Base-by-base conservation (phyloP, 345 rosid species). In the Lenwebbia sp. region DNA sequence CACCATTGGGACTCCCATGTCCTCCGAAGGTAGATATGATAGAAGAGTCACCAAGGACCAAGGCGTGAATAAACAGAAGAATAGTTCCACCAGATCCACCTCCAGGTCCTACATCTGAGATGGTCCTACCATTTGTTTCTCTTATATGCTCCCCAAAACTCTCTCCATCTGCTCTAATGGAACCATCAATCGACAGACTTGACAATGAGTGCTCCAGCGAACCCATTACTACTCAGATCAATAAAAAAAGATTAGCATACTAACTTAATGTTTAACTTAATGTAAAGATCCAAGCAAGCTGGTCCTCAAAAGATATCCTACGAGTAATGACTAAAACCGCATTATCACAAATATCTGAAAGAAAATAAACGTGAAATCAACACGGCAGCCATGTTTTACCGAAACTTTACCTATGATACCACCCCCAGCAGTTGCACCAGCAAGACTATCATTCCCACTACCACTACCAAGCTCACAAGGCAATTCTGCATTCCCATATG, bases 381-480 rank as follows among this genome's bases (percentile, higher is more conserved):
- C 7, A 82, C 6, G 54, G 84, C 54, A 2, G 55, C 58, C 1
- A 25, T 37, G 28, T 13, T 65, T 33, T 33, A 54, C 26, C 52
- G 76, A 86, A 33, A 84, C 86, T 90, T 89, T 87, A 95, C 99
- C 98, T 89, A 96, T 90, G 83, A 96, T 93, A 87, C 99, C 99
- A 86, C 98, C 99, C 83, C 99, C 99, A 83, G 98, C 92, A 84
- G 95, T 94, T 82, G 96, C 88, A 65, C 96, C 95, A 17, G 90
- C 88, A 49, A 93, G 92, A 84, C 92, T 94, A 86, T 91, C 92
- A 85, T 94, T 89, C 88, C 99, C 99, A 89, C 98, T 96, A 83
- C 99, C 99, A 85, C 99, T 96, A 28, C 99, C 99, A 90, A 96
- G 98, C 88, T 96, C 99, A 92, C 99, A 96, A 30, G 99, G 99